Base-by-base conservation (phyloP, 352 stramenopile genomes). In the Blastocystis sp. region DNA sequence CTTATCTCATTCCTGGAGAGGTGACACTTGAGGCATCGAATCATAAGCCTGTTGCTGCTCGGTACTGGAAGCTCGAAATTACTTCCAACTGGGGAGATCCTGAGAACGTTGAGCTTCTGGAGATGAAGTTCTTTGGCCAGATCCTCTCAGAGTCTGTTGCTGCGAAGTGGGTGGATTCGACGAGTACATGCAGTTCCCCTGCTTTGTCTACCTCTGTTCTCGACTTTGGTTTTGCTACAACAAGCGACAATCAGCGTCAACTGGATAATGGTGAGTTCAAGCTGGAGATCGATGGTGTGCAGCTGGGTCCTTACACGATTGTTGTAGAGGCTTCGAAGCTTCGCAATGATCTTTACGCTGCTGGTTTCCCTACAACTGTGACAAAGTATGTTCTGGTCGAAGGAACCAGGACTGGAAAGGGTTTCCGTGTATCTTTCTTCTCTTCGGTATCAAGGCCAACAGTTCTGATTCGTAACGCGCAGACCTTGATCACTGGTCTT, bases 51-150 rank as follows among this genome's bases (percentile, higher is more conserved):
- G 29, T 54, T 24, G 12, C 61, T 2, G 37, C 51, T 77, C 77
- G 77, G 14, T 87, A 77, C 32, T 87, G 59, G 59, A 87, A 67
- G 35, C 49, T 87, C 29, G 77, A 78, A 42, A 63, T 87, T 24
- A 16, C 21, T 1, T 78, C 59, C 11, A 87, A 87, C 46, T 87
- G 56, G 56, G 77, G 77, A 54, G 65, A 87, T 77, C 77, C 77
- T 1, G 43, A 78, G n/a, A 35, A 87, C 14, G 65, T 78, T n/a
- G 77, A 87, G 46, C 65, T 87, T 49, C 35, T 87, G 37, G 77
- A 87, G 65, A 24, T 87, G 24, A 24, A 77, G 42, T 78, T 87
- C 39, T 78, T 46, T 24, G 77, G 77, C 0, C n/a, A 39, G 37
- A 16, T 61, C 5, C 52, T 87, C 43, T 75, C 9, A 19, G 14